Conservation (phyloP, 139 green algal genomes). For the Desmodesmus armatus region DNA sequence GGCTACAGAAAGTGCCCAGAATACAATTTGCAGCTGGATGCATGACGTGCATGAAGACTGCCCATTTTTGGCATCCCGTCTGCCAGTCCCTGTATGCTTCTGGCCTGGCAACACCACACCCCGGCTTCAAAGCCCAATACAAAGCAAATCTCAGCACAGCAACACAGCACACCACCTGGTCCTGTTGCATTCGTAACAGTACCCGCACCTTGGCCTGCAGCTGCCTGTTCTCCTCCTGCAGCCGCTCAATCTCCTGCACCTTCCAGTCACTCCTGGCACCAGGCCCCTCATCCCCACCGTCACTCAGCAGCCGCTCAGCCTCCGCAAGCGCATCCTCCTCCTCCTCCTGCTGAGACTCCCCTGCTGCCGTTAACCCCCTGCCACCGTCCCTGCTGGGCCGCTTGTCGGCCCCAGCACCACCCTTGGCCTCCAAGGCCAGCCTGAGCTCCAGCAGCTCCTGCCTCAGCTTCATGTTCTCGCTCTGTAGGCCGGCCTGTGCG, state of each 20-base stretch:
- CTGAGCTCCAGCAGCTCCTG: conserved; percentile 7
- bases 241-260: conserved; percentile 39
- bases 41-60: no score
- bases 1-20: no score
- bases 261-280: conserved; percentile 28
- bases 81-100: no score
- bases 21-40: no score
- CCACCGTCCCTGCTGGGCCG: not conserved
- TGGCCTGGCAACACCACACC: no score
- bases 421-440: not conserved
- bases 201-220: conserved; percentile 17
- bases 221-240: conserved; percentile 23
- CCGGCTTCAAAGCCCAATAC: not conserved
- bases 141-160: no score
- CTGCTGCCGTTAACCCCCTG: not conserved
- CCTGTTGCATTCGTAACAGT: not conserved
- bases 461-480: not conserved
- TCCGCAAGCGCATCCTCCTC: not conserved
- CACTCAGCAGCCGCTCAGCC: conserved; percentile 15
- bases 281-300: not conserved
- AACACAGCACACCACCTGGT: not conserved
- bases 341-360: not conserved
- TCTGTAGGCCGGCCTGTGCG: not conserved
- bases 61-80: no score
- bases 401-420: not conserved